phyloP scores from a whole-genome alignment of 208 protist species.

The Jaenimonas drosophilae region DNA sequence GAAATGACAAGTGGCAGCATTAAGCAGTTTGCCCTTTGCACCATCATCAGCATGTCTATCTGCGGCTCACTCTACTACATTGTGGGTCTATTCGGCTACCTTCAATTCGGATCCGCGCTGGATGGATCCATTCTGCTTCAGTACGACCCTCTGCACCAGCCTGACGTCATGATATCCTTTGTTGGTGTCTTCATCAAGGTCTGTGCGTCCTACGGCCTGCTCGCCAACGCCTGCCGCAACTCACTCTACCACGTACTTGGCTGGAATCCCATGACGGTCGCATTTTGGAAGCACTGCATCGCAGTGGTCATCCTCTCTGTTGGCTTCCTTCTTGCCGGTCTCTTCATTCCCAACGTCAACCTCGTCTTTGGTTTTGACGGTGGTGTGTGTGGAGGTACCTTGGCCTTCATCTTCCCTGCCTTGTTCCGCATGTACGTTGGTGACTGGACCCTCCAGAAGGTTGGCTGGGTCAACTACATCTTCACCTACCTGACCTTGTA shows the following conservation, averaged over 20 bases:
- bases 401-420: conserved; percentile 20
- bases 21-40: conserved; percentile 4
- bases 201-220: conserved; percentile 1
- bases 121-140: conserved; percentile 16
- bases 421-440: conserved; percentile 11
- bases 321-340: conserved; percentile 9
- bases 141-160: conserved; percentile 6
- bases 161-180: conserved; percentile 1
- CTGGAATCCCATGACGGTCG: conserved; percentile 3
- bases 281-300: conserved; percentile 2
- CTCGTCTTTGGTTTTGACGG: conserved; percentile 23
- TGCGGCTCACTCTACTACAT: conserved; percentile 9
- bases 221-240: conserved; percentile 5
- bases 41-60: conserved; percentile 14
- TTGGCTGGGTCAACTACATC: conserved; percentile 6
- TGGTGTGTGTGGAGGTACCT: conserved; percentile 11
- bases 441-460: conserved; percentile 1
- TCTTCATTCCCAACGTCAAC: conserved; percentile 23
- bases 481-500: conserved; percentile 7
- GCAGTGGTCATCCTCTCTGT: conserved; percentile 5
- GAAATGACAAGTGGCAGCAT: conserved; percentile 17
- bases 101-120: conserved; percentile 7
- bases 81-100: conserved; percentile 9
- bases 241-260: conserved; percentile 4
- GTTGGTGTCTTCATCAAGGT: conserved; percentile 8